These are phyloP conservation scores for Claviceps sp. DNA, from an alignment of 2,329 filamentous ascomycete genomes.

Conservation along the genomic window DNA sequence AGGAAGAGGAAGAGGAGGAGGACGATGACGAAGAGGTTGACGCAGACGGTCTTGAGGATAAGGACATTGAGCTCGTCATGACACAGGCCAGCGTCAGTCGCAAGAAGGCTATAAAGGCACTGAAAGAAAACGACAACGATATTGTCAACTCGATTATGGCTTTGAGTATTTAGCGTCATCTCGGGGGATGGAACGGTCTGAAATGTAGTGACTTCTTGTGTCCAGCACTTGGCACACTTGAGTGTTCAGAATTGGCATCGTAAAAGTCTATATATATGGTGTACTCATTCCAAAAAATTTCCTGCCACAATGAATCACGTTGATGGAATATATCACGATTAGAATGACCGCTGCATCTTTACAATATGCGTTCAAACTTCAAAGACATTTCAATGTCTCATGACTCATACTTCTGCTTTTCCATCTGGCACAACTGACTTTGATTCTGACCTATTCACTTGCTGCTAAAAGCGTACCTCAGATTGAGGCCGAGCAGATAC, in stretches of 20 bases:
- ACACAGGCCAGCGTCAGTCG: constrained; percentile 90
- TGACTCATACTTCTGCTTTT: not conserved
- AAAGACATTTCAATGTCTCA: not conserved
- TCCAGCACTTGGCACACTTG: constrained; percentile 13
- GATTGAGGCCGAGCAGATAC: not conserved
- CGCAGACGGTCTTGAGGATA: constrained; percentile 86
- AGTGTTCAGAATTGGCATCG: constrained; percentile 15
- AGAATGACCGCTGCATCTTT: not conserved
- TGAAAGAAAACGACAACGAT: constrained; percentile 98
- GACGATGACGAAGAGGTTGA: constrained; percentile 95
- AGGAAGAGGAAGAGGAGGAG: constrained; percentile 82
- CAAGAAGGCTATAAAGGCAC: constrained; percentile 97
- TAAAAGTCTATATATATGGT: constrained; percentile 13
- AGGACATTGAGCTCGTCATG: constrained; percentile 99
- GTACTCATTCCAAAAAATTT: constrained; percentile 1
- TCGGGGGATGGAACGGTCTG: constrained; percentile 2
- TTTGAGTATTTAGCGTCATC: constrained; percentile 55
- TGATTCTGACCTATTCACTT: not conserved
- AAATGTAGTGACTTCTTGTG: not conserved
- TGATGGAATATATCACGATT: not conserved
- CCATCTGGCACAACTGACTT: not conserved
- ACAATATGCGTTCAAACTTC: too few species aligned
- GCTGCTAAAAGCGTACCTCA: not conserved
- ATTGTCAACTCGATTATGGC: constrained; percentile 99
- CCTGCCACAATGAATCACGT: not conserved